Percentiles rank a stretch among this genome's conserved stretches.
phyloP scores from a whole-genome alignment of 2,329 filamentous ascomycete genomes.

The Hawksworthiomyces lignivorus region DNA sequence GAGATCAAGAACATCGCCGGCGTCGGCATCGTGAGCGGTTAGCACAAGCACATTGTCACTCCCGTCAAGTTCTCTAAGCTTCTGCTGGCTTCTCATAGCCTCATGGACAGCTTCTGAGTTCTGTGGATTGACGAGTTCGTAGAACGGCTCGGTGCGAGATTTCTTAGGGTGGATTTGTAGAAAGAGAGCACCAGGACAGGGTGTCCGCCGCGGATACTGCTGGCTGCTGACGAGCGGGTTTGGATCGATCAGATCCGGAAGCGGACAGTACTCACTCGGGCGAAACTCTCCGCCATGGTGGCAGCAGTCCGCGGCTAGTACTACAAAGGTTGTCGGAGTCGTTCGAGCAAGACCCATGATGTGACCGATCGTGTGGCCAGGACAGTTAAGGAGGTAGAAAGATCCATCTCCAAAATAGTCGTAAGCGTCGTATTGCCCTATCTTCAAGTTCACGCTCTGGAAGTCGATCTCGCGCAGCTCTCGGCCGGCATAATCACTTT shows the following conservation, averaged over 20 bases:
- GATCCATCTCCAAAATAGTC: conserved; percentile 20
- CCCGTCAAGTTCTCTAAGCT: conserved; percentile 17
- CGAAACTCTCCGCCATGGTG: conserved; percentile 32
- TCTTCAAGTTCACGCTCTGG: conserved; percentile 15
- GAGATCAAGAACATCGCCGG: conserved; percentile 14
- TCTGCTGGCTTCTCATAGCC: background rate
- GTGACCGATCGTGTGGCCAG: conserved; percentile 20
- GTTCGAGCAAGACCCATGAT: conserved; percentile 31
- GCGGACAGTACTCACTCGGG: conserved; percentile 25
- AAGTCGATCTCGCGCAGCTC: conserved; percentile 16
- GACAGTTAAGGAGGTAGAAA: conserved; percentile 18
- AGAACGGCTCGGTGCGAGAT: background rate
- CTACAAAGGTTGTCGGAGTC: conserved; percentile 27
- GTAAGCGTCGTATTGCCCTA: conserved; percentile 19
- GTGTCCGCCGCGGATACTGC: too few species aligned
- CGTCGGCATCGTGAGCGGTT: conserved; percentile 19
- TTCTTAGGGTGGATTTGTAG: background rate
- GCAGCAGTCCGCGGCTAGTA: conserved; percentile 35
- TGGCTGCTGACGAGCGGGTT: conserved; percentile 20
- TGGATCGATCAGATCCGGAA: conserved; percentile 29
- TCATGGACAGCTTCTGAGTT: background rate
- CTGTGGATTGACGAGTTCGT: background rate
- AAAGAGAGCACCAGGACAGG: conserved; percentile 1
- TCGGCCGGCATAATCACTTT: background rate
- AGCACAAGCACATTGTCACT: conserved; percentile 18